phyloP scores from a whole-genome alignment of 1,139 yeast genomes.

The Hyphopichia burtonii region DNA sequence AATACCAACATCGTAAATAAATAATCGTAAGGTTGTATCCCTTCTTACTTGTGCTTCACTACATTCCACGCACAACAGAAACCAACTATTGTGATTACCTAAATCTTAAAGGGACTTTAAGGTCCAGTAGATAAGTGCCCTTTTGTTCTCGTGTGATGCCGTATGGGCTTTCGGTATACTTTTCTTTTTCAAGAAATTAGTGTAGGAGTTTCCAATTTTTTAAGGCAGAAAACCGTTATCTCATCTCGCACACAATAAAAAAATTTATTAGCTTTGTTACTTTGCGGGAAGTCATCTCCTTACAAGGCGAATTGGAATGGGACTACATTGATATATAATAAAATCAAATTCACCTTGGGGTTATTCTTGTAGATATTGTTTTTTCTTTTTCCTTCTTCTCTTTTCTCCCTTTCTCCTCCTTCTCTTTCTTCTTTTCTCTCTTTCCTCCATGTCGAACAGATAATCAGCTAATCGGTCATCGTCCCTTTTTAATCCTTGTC shows the following conservation, averaged over 20 bases:
- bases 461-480: background rate
- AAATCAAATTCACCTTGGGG: background rate
- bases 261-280: too few species aligned
- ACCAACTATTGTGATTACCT: too few species aligned
- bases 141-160: constrained; percentile 1
- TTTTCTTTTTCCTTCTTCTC: constrained; percentile 1
- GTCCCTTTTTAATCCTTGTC: background rate
- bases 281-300: background rate
- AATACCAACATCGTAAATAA: background rate
- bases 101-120: too few species aligned
- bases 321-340: background rate
- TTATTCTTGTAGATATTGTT: background rate
- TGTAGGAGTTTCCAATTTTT: too few species aligned
- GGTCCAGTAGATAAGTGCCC: background rate
- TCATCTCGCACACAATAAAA: background rate
- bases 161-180: background rate
- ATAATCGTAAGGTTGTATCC: too few species aligned
- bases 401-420: constrained; percentile 1
- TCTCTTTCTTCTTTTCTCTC: constrained; percentile 1
- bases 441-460: constrained; percentile 4
- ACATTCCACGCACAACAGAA: too few species aligned
- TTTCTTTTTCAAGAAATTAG: background rate
- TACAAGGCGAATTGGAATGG: background rate
- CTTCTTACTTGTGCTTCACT: too few species aligned
- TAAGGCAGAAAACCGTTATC: background rate